Evolutionary conservation across 164 flowering plant species (phyloP), one percentile per base, ranked within the genome.

Genomic region (Cinnamomum micranthum): DNA sequence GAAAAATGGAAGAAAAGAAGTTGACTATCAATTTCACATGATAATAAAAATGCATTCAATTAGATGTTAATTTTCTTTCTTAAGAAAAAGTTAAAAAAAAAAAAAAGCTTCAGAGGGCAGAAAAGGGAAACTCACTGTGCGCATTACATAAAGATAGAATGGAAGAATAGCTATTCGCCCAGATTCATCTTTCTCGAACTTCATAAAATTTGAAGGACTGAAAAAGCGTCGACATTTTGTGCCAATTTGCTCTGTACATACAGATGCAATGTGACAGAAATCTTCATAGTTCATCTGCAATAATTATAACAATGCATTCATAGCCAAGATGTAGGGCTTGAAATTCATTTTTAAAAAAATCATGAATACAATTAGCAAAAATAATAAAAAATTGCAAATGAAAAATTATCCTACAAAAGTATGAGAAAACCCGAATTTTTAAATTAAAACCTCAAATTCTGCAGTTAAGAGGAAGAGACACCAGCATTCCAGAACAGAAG

Each of bases 201-300:
- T 93, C 99, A 95, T 95, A 80, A 95, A 95, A 81, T 95, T 93
- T 71, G 99, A 95, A 71, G 99, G 97, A 78, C 98, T 93, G 84
- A 95, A 95, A 82, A 95, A 95, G 6, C 97, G 90, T 1, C 97
- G 88, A 79, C 98, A 95, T 80, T 95, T 95, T 63, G 97, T 92
- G 64, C 99, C 98, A 80, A 95, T 90, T 82, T 95, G 99, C 82
- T 95, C 98, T 25, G 97, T 82, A 83, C 99, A 95, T 69, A 92
- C 97, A 63, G 99, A 91, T 62, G 97, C 97, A 80, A 95, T 95
- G 82, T 92, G 98, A 85, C 99, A 95, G 83, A 95, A 95, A 80
- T 95, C 99, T 85, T 95, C 98, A 86, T 95, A 95, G 71, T 95
- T 93, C 99, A 95, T 95, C 99, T 95, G 80, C 76, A 84, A 65